phyloP scores from a whole-genome alignment of 495 filamentous ascomycete genomes.

The Coniosporium apollinis region DNA sequence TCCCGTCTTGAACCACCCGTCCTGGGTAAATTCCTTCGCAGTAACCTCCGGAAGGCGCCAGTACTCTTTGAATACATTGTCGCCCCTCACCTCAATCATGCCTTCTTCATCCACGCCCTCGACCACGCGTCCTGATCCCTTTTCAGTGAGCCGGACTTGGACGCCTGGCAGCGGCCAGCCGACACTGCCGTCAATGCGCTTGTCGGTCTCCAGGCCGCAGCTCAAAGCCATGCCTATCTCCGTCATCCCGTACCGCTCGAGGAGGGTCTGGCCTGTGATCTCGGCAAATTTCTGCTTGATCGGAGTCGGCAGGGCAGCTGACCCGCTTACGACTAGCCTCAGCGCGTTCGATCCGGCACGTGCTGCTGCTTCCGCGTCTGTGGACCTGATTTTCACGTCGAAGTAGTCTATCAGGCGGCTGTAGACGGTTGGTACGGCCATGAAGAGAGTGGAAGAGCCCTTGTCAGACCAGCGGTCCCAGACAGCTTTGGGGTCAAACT shows the following conservation, averaged over 20 bases:
- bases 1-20: conserved; percentile 32
- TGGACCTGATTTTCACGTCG: conserved; percentile 16
- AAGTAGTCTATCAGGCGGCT: conserved; percentile 33
- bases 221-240: conserved; percentile 33
- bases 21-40: conserved; percentile 22
- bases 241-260: conserved; percentile 31
- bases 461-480: conserved; percentile 33
- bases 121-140: too few relatives aligned
- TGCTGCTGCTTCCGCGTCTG: conserved; percentile 17
- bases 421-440: conserved; percentile 34
- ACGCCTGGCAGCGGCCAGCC: conserved; percentile 22
- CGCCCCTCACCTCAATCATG: conserved; percentile 28
- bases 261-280: conserved; percentile 24
- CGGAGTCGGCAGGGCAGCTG: conserved; percentile 29
- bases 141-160: conserved; percentile 18
- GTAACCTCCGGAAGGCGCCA: conserved; percentile 25
- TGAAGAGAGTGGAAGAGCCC: conserved; percentile 30
- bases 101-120: conserved; percentile 25
- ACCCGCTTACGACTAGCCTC: conserved; percentile 30
- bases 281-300: conserved; percentile 31
- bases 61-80: conserved; percentile 31
- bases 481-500: conserved; percentile 32
- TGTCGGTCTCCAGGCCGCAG: conserved; percentile 20
- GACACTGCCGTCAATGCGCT: conserved; percentile 29
- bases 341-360: conserved; percentile 25